Conservation (phyloP, 2,329 filamentous ascomycete genomes). For the Cryphonectria naterciae region DNA sequence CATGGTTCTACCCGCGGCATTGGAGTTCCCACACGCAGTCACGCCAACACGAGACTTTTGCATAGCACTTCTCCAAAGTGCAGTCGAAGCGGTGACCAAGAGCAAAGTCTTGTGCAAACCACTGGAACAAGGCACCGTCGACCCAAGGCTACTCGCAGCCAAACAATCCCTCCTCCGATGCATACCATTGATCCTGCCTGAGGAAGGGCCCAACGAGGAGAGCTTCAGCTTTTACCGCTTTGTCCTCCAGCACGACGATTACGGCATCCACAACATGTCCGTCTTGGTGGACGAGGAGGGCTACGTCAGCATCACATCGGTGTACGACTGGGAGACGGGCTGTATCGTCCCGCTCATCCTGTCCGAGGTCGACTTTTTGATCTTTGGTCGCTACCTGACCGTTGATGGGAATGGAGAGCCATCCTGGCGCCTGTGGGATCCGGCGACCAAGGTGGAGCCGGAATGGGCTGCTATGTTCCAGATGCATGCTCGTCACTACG, state of each 20-base stretch:
- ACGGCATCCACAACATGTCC: slow-evolving; percentile 40
- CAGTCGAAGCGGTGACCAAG: background rate
- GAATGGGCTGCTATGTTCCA: slow-evolving; percentile 31
- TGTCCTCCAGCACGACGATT: slow-evolving; percentile 42
- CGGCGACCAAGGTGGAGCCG: background rate
- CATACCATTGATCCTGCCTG: slow-evolving; percentile 34
- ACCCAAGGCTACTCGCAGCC: slow-evolving; percentile 29
- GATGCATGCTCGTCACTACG: slow-evolving; percentile 34
- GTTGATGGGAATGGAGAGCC: slow-evolving; percentile 32
- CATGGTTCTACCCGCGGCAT: background rate
- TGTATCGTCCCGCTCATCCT: slow-evolving; percentile 32
- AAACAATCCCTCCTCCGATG: slow-evolving; percentile 36
- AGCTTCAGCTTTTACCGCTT: slow-evolving; percentile 37
- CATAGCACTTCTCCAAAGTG: background rate
- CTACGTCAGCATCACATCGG: slow-evolving; percentile 31
- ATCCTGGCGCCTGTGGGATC: slow-evolving; percentile 20
- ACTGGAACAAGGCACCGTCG: slow-evolving; percentile 1
- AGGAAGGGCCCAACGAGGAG: slow-evolving; percentile 12
- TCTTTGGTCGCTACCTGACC: slow-evolving; percentile 7
- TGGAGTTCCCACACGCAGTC: background rate
- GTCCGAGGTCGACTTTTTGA: slow-evolving; percentile 36
- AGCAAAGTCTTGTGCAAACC: background rate
- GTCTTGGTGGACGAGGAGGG: slow-evolving; percentile 31
- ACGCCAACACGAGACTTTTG: background rate
- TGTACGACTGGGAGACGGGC: slow-evolving; percentile 38